Conservation (phyloP, 441 rosid genomes). For the Bocquillonia castaneifolia region DNA sequence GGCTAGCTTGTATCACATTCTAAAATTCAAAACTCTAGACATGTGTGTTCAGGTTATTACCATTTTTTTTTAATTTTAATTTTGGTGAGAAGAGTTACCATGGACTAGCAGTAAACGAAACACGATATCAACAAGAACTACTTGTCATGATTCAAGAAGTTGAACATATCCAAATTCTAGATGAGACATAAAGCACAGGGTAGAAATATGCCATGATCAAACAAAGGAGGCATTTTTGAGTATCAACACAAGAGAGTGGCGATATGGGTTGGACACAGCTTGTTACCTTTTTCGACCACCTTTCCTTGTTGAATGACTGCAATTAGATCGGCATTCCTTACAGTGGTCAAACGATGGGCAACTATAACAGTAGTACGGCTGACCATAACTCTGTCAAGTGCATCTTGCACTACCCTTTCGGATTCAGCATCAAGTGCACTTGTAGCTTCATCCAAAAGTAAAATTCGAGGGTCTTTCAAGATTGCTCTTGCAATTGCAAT, state of each 20-base stretch:
- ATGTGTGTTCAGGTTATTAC: too few species aligned
- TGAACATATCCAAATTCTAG: too few species aligned
- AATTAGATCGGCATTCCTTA: conserved; percentile 56
- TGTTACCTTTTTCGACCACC: conserved; percentile 59
- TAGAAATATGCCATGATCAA: neutral
- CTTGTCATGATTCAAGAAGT: too few species aligned
- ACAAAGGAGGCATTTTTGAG: neutral
- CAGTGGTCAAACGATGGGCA: conserved; percentile 77
- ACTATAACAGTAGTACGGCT: conserved; percentile 70
- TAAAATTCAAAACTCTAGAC: neutral
- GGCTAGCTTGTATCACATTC: neutral
- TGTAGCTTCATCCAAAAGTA: conserved; percentile 83
- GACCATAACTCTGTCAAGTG: conserved; percentile 71
- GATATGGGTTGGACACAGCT: neutral
- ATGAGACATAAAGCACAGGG: too few species aligned
- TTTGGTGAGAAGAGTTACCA: too few species aligned
- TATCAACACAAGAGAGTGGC: too few species aligned
- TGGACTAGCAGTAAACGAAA: too few species aligned
- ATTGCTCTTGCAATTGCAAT: conserved; percentile 86
- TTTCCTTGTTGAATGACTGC: conserved; percentile 75
- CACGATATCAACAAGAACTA: too few species aligned
- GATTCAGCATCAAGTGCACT: conserved; percentile 86
- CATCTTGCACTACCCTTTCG: conserved; percentile 73
- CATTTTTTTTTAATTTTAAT: too few species aligned
- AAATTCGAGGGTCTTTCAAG: conserved; percentile 63